A percentile compares a stretch with the other conserved stretches of the same genome.
Conservation (phyloP, 257 asterid genomes). For the Fraxinus cuspidata region DNA sequence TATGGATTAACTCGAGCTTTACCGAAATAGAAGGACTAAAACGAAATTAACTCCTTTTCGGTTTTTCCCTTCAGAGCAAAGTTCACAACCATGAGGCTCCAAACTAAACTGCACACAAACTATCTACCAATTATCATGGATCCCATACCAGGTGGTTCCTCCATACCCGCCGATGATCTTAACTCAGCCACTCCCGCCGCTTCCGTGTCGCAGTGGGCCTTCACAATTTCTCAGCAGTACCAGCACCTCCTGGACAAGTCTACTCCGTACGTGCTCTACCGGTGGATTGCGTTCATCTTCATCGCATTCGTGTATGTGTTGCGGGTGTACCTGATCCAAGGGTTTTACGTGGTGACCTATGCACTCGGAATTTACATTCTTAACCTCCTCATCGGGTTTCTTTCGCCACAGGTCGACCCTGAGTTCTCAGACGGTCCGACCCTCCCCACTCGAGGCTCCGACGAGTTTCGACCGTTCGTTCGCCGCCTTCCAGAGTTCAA, state of each 20-base stretch:
- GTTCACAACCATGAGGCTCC: not conserved
- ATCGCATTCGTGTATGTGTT: conserved; percentile 47
- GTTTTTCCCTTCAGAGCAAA: not conserved
- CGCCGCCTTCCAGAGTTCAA: conserved; percentile 63
- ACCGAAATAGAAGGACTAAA: not conserved
- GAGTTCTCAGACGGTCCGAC: conserved; percentile 39
- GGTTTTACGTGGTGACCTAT: conserved; percentile 65
- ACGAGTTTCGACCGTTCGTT: conserved; percentile 68
- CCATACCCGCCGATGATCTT: conserved; percentile 21
- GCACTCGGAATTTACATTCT: conserved; percentile 60
- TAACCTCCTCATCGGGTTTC: conserved; percentile 50
- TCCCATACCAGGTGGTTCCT: conserved; percentile 25
- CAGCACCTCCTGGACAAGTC: conserved; percentile 62
- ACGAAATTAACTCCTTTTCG: not conserved
- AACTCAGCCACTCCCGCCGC: conserved; percentile 23
- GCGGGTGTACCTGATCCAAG: conserved; percentile 52
- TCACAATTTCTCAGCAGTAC: conserved; percentile 40
- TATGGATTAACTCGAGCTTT: not conserved
- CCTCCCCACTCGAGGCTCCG: conserved; percentile 50
- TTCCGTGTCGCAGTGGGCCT: conserved; percentile 28
- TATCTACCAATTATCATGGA: conserved; percentile 31
- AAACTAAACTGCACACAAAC: not conserved
- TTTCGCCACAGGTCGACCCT: conserved; percentile 65
- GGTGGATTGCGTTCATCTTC: conserved; percentile 61
- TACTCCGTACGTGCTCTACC: conserved; percentile 48